These are phyloP conservation scores for Termitomyces bulborhizus DNA, from an alignment of 768 basidiomycete genomes.

Conservation along the genomic window DNA sequence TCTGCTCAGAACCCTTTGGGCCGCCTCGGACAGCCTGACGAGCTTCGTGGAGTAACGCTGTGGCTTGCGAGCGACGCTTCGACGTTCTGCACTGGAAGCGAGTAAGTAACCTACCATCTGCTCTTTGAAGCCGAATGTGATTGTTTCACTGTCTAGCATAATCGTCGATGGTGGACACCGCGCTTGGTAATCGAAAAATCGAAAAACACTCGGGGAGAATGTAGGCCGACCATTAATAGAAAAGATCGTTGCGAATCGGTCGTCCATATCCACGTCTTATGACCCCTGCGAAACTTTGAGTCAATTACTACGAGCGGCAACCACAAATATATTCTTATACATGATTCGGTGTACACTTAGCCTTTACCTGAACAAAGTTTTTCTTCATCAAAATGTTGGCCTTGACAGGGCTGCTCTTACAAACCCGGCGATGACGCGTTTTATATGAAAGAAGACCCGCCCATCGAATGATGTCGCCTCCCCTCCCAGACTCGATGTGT, in stretches of 20 bases:
- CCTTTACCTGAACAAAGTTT: too few relatives aligned
- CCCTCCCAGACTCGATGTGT: too few relatives aligned
- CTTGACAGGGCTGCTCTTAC: too few relatives aligned
- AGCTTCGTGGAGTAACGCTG: constrained; percentile 37
- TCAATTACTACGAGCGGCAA: background rate
- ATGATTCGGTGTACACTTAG: too few relatives aligned
- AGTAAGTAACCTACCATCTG: constrained; percentile 25
- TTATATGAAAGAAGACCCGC: too few relatives aligned
- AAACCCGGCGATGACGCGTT: too few relatives aligned
- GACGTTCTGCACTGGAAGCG: constrained; percentile 70
- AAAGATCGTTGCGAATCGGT: background rate
- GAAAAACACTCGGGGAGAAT: background rate
- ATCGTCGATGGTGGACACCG: constrained; percentile 18
- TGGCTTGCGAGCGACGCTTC: constrained; percentile 71
- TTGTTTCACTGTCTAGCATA: constrained; percentile 8
- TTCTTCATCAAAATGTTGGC: too few relatives aligned
- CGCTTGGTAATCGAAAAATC: constrained; percentile 9
- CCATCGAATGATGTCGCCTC: too few relatives aligned
- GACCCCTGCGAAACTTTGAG: background rate
- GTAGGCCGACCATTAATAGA: background rate
- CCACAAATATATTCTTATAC: background rate
- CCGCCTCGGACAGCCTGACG: constrained; percentile 60
- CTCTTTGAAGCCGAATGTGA: background rate
- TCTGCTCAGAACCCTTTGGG: constrained; percentile 56
- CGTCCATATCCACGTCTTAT: background rate